A percentile compares a stretch with the other conserved stretches of the same genome.
Conservation (phyloP, 75 land plant species). For the Ceratopteris richardii region DNA sequence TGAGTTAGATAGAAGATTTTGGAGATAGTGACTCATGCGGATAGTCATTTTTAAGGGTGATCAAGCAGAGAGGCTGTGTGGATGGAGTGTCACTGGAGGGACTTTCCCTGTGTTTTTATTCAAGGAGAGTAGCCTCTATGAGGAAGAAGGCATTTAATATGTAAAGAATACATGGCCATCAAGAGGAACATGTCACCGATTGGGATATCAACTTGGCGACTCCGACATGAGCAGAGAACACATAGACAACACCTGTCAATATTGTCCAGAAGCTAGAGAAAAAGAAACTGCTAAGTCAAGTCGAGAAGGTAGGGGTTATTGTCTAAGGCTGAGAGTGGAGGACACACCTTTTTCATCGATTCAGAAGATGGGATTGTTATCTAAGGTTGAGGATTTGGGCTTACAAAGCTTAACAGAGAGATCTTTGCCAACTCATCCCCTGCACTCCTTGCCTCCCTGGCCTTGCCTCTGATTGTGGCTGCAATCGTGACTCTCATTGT, state of each 20-base stretch:
- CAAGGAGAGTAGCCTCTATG: too few relatives aligned
- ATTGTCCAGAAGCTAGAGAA: constrained; percentile 79
- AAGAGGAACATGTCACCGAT: too few relatives aligned
- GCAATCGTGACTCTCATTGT: constrained; percentile 55
- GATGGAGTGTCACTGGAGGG: too few relatives aligned
- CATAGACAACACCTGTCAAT: constrained; percentile 61
- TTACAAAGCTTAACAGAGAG: constrained; percentile 83
- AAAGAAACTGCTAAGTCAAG: constrained; percentile 55
- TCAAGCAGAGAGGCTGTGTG: too few relatives aligned
- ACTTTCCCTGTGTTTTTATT: too few relatives aligned
- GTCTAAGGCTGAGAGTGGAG: constrained; percentile 59
- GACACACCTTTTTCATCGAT: constrained; percentile 73
- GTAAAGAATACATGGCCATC: too few relatives aligned
- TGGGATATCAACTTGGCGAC: too few relatives aligned
- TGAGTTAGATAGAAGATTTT: too few relatives aligned
- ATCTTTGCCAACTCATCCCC: constrained; percentile 48
- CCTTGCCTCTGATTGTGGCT: constrained; percentile 42
- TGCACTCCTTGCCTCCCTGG: constrained; percentile 39
- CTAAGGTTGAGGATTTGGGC: constrained; percentile 91
- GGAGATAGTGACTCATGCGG: too few relatives aligned
- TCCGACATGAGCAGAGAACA: constrained; percentile 57
- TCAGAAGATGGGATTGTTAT: constrained; percentile 83
- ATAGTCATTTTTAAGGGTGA: too few relatives aligned
- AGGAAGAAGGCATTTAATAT: too few relatives aligned
- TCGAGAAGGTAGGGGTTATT: too few relatives aligned